These are phyloP conservation scores for Daedaleopsis sinensis DNA, from an alignment of 768 basidiomycete genomes.

Conservation along the genomic window DNA sequence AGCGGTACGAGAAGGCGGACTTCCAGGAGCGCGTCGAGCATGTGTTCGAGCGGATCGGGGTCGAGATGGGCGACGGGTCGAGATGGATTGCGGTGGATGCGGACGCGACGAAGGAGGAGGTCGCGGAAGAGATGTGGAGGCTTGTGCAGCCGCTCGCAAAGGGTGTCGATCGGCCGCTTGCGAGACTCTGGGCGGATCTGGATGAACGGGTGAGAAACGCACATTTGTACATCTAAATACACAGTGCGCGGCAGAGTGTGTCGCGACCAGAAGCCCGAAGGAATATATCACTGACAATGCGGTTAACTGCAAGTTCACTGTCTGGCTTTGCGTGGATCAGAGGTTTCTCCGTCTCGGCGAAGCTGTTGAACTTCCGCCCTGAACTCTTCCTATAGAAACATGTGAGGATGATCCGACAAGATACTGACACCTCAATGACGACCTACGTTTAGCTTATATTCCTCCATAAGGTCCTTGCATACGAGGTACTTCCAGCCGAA, in stretches of 20 bases:
- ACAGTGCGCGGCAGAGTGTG: not conserved
- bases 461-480: conserved; percentile 44
- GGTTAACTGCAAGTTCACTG: not conserved
- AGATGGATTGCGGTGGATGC: conserved; percentile 66
- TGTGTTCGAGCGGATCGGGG: conserved; percentile 59
- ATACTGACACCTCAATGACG: not conserved
- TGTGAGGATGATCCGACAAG: not conserved
- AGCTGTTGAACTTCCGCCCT: conserved; percentile 4
- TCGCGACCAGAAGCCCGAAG: too few relatives aligned
- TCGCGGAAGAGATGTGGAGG: conserved; percentile 59
- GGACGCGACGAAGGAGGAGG: conserved; percentile 48
- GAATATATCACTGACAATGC: too few relatives aligned
- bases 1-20: conserved; percentile 84
- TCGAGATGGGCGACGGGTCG: conserved; percentile 45
- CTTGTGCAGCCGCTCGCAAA: conserved; percentile 46
- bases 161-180: conserved; percentile 45
- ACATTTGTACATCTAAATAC: conserved; percentile 20
- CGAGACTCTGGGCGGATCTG: conserved; percentile 51
- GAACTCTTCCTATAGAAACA: conserved; percentile 12
- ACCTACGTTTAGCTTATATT: conserved; percentile 47
- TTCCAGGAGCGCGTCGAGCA: conserved; percentile 68
- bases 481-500: conserved; percentile 57
- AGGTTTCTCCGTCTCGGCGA: conserved; percentile 13
- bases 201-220: conserved; percentile 25
- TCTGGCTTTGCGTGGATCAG: conserved; percentile 21